Evolutionary conservation across 2,329 filamentous ascomycete genomes (phyloP), one percentile per base, ranked within the genome.

Genomic region (Scedosporium apiospermum): DNA sequence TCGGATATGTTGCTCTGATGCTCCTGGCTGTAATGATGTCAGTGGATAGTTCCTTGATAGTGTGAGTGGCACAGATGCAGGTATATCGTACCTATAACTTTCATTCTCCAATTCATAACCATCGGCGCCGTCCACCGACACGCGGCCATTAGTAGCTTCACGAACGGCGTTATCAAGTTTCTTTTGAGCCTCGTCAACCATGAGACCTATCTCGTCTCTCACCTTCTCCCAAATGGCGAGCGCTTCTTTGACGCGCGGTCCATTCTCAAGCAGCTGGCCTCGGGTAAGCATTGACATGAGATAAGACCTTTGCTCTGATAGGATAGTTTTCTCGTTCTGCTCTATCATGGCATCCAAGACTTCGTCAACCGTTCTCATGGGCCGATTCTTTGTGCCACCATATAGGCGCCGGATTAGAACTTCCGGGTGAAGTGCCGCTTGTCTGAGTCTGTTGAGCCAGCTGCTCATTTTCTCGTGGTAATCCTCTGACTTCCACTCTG

Each of bases 271-370:
- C 3, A 97, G 76, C 67, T 97, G 93, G 0, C 91, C 93, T 62
- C 85, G 81, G 16, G 81, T 82, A 55, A 96, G 76, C 65, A 84
- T 85, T 41, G 80, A 80, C 2, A 83, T 71, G 6, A 96, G 78
- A 58, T 88, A 79, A 2, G 80, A 76, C 61, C 91, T 84, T 69
- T 95, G 88, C 63, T 93, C 87, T 0, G 81, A 75, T 60, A 87
- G 83, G 63, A 93, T 82, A 1, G 76, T 71, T 5, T 78, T 78
- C 63, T 93, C 89, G 53, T 88, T 92, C 69, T 93, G 87, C 62
- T 96, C 91, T 63, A 97, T 88, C 93, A 99, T 97, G 4, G 88
- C 86, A 66, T 91, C 88, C 10, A 99, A 78, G 1, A 98, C 93
- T 72, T 98, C 90, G 18, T 87, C 84, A 1, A 96, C 88, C 0